Conservation (phyloP, 208 protist species). For the Cochliopodium minus region DNA sequence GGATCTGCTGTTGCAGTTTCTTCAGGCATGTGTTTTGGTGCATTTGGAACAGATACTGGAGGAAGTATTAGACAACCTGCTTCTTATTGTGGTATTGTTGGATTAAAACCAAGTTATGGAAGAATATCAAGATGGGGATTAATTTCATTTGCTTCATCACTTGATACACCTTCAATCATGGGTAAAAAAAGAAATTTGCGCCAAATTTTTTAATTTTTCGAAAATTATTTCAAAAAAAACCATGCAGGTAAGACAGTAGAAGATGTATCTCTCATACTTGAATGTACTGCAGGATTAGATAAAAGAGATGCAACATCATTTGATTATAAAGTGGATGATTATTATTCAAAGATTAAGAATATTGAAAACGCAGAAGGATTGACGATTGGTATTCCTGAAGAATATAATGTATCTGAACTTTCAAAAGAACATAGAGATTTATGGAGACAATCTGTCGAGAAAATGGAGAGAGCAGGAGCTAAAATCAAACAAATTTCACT, state of each 20-base stretch:
- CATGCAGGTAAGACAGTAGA: background rate
- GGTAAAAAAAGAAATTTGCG: too few species aligned
- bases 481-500: background rate
- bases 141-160: background rate
- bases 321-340: background rate
- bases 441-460: background rate
- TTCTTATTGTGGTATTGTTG: constrained; percentile 14
- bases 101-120: constrained; percentile 19
- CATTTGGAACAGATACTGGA: constrained; percentile 22
- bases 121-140: background rate
- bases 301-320: background rate
- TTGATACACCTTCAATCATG: background rate
- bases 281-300: background rate
- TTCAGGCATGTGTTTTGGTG: background rate
- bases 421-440: background rate
- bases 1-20: background rate
- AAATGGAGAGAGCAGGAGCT: background rate
- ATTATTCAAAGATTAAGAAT: background rate
- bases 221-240: too few species aligned
- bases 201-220: too few species aligned
- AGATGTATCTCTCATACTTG: background rate
- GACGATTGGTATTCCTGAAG: background rate
- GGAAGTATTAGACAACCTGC: constrained; percentile 19
- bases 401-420: background rate
- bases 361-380: background rate